These are phyloP conservation scores for Auricularia sp. DNA, from an alignment of 768 basidiomycete genomes.

Conservation along the genomic window DNA sequence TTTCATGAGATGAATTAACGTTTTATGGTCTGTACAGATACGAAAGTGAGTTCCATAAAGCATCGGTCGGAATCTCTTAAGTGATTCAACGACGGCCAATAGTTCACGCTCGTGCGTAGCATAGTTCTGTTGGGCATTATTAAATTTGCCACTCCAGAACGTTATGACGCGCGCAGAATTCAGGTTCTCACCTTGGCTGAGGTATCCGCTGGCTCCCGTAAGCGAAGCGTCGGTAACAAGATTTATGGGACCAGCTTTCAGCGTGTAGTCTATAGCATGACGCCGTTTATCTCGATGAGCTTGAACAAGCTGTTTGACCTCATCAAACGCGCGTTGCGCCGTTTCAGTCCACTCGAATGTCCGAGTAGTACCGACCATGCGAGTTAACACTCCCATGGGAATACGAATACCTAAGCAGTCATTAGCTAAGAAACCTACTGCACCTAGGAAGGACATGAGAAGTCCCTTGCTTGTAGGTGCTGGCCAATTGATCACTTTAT, in stretches of 20 bases:
- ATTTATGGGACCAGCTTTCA: not conserved
- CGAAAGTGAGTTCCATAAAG: conserved; percentile 17
- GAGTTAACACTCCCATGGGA: conserved; percentile 26
- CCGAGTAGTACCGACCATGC: conserved; percentile 12
- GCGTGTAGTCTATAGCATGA: conserved; percentile 6
- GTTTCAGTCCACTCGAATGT: conserved; percentile 21
- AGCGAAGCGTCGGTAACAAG: not conserved
- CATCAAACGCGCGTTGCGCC: conserved; percentile 27
- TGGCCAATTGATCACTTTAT: conserved; percentile 21
- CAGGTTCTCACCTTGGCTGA: not conserved
- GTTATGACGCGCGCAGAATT: not conserved
- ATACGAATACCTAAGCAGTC: conserved; percentile 23
- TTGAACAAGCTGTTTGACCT: conserved; percentile 22
- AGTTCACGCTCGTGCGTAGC: conserved; percentile 30
- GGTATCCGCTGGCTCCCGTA: not conserved
- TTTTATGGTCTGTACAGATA: conserved; percentile 23
- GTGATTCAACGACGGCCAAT: conserved; percentile 24
- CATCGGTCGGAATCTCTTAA: conserved; percentile 17
- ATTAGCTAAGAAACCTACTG: conserved; percentile 20
- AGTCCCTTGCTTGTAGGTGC: conserved; percentile 19
- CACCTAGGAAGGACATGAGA: conserved; percentile 25
- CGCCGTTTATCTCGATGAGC: conserved; percentile 14
- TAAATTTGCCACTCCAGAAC: conserved; percentile 3
- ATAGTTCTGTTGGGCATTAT: conserved; percentile 19
- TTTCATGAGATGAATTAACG: conserved; percentile 19